Evolutionary conservation across 176 grass and related monocot genomes (phyloP).

Genomic region (Aegilops longissima): DNA sequence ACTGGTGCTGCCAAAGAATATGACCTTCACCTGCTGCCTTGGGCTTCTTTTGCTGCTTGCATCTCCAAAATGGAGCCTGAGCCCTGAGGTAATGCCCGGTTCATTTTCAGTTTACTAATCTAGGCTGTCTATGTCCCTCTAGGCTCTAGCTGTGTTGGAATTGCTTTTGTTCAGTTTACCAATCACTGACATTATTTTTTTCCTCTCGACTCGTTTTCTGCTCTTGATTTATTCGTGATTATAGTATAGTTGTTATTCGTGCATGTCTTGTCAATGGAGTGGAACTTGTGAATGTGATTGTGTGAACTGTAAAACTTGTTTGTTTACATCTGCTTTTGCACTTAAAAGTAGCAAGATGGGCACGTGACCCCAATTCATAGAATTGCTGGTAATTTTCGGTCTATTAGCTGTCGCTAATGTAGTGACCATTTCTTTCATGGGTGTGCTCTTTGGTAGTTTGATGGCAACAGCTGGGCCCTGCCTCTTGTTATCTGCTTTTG

Average conservation of each 20-base stretch:
- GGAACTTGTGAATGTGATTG: no score
- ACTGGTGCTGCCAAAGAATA: slow-evolving; percentile 77
- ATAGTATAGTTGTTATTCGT: no score
- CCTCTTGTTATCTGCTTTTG: slow-evolving; percentile 1
- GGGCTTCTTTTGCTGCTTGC: slow-evolving; percentile 94
- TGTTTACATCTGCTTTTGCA: no score
- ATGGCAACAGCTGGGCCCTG: slow-evolving; percentile 9
- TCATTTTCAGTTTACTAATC: neutral
- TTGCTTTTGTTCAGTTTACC: neutral
- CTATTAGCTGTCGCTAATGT: neutral
- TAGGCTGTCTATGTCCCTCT: neutral
- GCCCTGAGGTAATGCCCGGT: slow-evolving; percentile 58
- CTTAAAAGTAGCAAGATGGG: neutral
- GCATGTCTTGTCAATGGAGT: no score
- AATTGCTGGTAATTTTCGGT: neutral
- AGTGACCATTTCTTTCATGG: neutral
- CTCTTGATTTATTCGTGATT: no score
- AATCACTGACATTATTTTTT: no score
- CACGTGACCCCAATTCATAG: neutral
- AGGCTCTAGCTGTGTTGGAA: neutral
- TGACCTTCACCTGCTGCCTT: slow-evolving; percentile 80
- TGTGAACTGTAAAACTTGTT: no score
- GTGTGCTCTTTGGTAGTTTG: neutral
- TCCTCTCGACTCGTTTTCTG: no score
- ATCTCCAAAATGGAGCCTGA: slow-evolving; percentile 55